phyloP scores from a whole-genome alignment of 331 rosid genomes.

The Phaseolus coccineus region DNA sequence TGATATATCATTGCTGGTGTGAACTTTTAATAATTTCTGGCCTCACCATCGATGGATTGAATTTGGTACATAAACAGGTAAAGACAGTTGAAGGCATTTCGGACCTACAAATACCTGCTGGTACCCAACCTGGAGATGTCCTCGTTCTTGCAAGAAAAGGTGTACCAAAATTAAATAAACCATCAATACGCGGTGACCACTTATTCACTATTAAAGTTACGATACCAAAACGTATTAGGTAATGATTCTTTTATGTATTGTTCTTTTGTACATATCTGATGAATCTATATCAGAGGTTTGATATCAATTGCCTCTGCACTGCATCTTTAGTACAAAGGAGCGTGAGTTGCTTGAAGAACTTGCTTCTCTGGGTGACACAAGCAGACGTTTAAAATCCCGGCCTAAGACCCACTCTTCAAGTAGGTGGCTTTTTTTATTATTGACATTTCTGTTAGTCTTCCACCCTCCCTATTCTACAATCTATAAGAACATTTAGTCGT shows the following conservation, averaged over 20 bases:
- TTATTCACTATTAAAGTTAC: slow-evolving; percentile 85
- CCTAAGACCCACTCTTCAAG: slow-evolving; percentile 66
- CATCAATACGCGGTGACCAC: slow-evolving; percentile 95
- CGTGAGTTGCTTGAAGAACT: slow-evolving; percentile 91
- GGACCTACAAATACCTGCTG: slow-evolving; percentile 84
- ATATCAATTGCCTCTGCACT: slow-evolving; percentile 37
- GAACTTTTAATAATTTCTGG: slow-evolving; percentile 23
- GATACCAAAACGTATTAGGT: slow-evolving; percentile 91
- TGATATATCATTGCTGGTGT: neutral
- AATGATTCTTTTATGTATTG: slow-evolving; percentile 19
- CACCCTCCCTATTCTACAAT: slow-evolving; percentile 23
- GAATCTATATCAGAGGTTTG: slow-evolving; percentile 26
- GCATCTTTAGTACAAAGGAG: slow-evolving; percentile 67
- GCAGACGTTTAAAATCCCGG: slow-evolving; percentile 63
- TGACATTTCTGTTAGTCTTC: slow-evolving; percentile 2
- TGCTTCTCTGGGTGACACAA: slow-evolving; percentile 58
- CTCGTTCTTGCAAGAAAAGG: slow-evolving; percentile 90
- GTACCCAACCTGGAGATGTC: slow-evolving; percentile 92
- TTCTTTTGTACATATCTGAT: slow-evolving; percentile 28
- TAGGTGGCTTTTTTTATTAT: slow-evolving; percentile 51
- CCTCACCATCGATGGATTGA: slow-evolving; percentile 39
- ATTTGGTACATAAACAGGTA: slow-evolving; percentile 62
- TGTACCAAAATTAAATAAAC: slow-evolving; percentile 85
- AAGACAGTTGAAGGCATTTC: slow-evolving; percentile 87
- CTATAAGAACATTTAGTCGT: slow-evolving; percentile 7